Evolutionary conservation across 2,329 filamentous ascomycete species (phyloP), one percentile per base, ranked within the genome.

Genomic region (Neopestalotiopsis sp.): DNA sequence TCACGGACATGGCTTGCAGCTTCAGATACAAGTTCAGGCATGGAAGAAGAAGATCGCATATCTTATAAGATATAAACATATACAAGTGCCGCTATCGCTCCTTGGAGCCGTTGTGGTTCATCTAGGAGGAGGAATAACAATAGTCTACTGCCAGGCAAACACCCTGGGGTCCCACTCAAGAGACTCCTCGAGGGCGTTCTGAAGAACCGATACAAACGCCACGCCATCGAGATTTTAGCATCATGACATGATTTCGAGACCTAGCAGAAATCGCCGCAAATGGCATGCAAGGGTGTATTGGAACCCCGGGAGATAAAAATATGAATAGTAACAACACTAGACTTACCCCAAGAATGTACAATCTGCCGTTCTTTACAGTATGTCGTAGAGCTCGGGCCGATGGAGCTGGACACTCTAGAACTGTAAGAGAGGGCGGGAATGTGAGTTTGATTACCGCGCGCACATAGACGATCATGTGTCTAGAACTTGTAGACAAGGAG

Each of bases 401-500:
- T n/a, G 58, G 30, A 38, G 53, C 58, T 34, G 40, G 20, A 61
- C 34, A n/a, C 17, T 61, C 63, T 20, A 66, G 34, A 56, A 28
- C 68, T 69, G 70, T 68, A 70, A 61, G 59, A 65, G 70, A 67
- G 64, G 68, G 66, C 67, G 70, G 74, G 76, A 78, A 79, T 79
- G 77, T 74, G 73, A 75, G 71, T 76, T 78, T 73, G 73, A 76
- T 76, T 76, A 75, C 53, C 74, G 71, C 74, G 75, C 75, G 70
- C 71, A 71, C 73, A 75, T 73, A 76, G 71, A 75, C 71, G 73
- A 71, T 71, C 74, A 69, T 65, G 70, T 75, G 59, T 67, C 73
- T 73, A 68, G 72, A 71, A 73, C 71, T 71, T 72, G 71, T 73
- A 73, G 72, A 72, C 68, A 72, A 70, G 66, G 28, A 67, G 66